Base-by-base conservation (phyloP, 169 alveolate species). In the Plasmodium yoelii region DNA sequence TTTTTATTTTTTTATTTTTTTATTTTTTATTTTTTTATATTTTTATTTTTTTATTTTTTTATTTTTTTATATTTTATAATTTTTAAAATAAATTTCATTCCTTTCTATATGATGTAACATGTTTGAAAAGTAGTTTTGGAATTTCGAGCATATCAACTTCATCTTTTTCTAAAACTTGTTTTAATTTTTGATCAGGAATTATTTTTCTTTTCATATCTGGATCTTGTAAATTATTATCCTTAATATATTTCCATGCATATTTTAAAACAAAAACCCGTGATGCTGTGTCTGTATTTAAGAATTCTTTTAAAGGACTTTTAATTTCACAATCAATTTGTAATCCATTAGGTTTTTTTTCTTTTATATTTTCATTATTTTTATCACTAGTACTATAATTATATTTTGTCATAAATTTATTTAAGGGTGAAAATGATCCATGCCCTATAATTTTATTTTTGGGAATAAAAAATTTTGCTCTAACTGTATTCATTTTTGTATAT, bases 191-290 rank as follows among this genome's bases (percentile, higher is more conserved):
- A 49, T 84, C 91, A 5, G 91, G 87, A 4, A 84, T 44, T 22
- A 84, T 84, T 68, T 71, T 84, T 42, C 91, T 70, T 46, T 72
- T 84, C 57, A 65, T 84, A 24, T 84, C 63, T 65, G 91, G 91
- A 49, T 84, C 67, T 84, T 84, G 91, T 26, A 84, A 72, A 61
- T 72, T 72, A 70, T 84, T 70, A 2, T 84, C 91, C 86, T 84
- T 84, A 46, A 84, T 84, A 65, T 84, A 84, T 67, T 84, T 84
- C 91, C 91, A 84, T 5, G 88, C 88, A 47, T 75, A 61, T 24
- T 75, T 75, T 19, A 75, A 67, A 64, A 75, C 88, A 64, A 56
- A 75, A n/a, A 75, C 75, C 26, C 88, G 63, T n/a, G 88, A 75
- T 0, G 88, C 88, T 22, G 88, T 75, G 75, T 75, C 56, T 7